Conservation (phyloP, 495 filamentous ascomycete species). For the Neurospora pannonica region DNA sequence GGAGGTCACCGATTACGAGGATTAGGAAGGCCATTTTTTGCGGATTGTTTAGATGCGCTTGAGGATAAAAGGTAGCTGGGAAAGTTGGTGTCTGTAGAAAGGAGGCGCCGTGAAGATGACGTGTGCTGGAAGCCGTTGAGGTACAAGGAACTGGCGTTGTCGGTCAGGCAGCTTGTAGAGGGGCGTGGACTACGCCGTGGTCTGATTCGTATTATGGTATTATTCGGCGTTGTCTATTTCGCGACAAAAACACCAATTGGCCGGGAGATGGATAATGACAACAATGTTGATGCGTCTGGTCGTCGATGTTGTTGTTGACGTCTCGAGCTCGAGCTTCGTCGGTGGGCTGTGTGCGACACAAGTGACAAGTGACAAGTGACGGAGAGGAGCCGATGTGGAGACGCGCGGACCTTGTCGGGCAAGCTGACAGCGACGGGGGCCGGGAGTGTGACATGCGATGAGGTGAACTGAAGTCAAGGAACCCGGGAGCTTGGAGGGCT, state of each 20-base stretch:
- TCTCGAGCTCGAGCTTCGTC: not conserved
- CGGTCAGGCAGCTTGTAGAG: not conserved
- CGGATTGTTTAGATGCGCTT: not conserved
- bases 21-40: slow-evolving; percentile 45
- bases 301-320: not conserved
- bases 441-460: not conserved
- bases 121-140: not conserved
- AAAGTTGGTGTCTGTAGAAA: not conserved
- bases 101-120: not conserved
- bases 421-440: not conserved
- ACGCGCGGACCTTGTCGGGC: not conserved
- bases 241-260: not conserved
- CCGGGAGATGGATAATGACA: not conserved
- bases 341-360: not conserved
- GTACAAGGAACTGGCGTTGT: not conserved
- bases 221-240: not conserved
- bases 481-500: not conserved
- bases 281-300: not conserved
- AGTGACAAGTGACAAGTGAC: not conserved
- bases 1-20: slow-evolving; percentile 90
- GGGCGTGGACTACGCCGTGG: not conserved
- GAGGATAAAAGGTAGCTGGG: not conserved
- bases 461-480: not conserved
- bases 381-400: not conserved
- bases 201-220: not conserved